Evolutionary conservation across 148 eudicot species (phyloP).

Genomic region (Cornus controversa): DNA sequence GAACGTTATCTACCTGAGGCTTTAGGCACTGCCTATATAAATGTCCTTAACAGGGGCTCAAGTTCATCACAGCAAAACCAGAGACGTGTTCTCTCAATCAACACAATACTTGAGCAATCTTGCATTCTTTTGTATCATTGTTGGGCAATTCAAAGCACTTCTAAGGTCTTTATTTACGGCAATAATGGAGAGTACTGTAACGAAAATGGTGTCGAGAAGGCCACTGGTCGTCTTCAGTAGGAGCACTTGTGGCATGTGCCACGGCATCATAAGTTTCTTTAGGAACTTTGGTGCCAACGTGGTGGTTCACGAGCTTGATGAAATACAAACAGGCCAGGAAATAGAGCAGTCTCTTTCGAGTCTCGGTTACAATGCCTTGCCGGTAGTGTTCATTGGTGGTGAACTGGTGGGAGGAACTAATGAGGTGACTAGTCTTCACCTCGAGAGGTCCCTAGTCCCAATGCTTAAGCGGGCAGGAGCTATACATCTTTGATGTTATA

Average conservation of each 20-base stretch:
- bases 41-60: too few relatives aligned
- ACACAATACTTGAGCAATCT: neutral
- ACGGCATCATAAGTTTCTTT: conserved; percentile 37
- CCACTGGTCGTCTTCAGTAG: conserved; percentile 57
- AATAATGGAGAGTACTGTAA: conserved; percentile 40
- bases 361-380: conserved; percentile 37
- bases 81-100: neutral
- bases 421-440: conserved; percentile 45
- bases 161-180: too few relatives aligned
- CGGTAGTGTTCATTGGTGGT: conserved; percentile 53
- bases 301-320: conserved; percentile 49
- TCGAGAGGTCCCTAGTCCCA: conserved; percentile 23
- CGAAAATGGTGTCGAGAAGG: conserved; percentile 32
- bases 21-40: too few relatives aligned
- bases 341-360: conserved; percentile 33
- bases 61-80: conserved; percentile 9
- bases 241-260: conserved; percentile 42
- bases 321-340: conserved; percentile 27
- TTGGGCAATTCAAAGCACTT: too few relatives aligned
- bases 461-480: conserved; percentile 50
- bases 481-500: conserved; percentile 33
- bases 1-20: too few relatives aligned
- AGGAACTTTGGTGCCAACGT: conserved; percentile 34
- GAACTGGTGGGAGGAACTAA: conserved; percentile 37
- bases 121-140: too few relatives aligned